Percentiles rank a stretch among this genome's conserved stretches.
Evolutionary conservation across 2,329 filamentous ascomycete species (phyloP).

Genomic region (Nemania sp.): DNA sequence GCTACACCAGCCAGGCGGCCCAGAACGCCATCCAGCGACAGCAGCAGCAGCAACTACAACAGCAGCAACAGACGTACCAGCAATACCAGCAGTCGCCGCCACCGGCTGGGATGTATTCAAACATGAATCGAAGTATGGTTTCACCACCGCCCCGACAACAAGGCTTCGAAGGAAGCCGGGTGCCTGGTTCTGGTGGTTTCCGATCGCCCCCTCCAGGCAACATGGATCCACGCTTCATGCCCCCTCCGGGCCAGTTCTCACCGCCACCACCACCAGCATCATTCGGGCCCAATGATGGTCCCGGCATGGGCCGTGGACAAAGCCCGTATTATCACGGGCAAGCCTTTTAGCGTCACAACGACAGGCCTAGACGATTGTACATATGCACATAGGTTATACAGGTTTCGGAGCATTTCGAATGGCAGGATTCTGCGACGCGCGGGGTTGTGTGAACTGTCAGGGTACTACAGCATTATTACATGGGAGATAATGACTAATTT

Average conservation of each 20-base stretch:
- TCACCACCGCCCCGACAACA: conserved; percentile 31
- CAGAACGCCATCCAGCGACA: conserved; percentile 71
- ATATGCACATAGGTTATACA: conserved; percentile 3
- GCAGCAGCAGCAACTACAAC: conserved; percentile 31
- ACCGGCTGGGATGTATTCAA: conserved; percentile 42
- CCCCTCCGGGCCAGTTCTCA: conserved; percentile 33
- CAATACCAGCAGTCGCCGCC: conserved; percentile 41
- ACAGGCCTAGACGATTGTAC: not conserved
- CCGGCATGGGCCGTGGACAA: conserved; percentile 24
- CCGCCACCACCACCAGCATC: conserved; percentile 31
- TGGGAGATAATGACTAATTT: conserved; percentile 17
- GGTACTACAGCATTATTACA: conserved; percentile 25
- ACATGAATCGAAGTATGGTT: conserved; percentile 33
- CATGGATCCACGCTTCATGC: conserved; percentile 36
- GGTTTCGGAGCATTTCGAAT: conserved; percentile 14
- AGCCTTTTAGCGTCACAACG: conserved; percentile 33
- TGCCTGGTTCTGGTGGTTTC: conserved; percentile 33
- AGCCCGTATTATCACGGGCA: conserved; percentile 40
- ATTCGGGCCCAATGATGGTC: conserved; percentile 12
- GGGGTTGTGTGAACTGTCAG: conserved; percentile 6
- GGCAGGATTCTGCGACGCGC: conserved; percentile 3
- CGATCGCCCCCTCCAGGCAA: conserved; percentile 37
- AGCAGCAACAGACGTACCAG: conserved; percentile 51
- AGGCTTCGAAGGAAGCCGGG: conserved; percentile 43
- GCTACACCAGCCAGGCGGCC: conserved; percentile 70